Percentiles rank a stretch among this genome's conserved stretches.
Evolutionary conservation across 1,139 yeast species (phyloP).

Genomic region (Blastobotrys capitulatus): DNA sequence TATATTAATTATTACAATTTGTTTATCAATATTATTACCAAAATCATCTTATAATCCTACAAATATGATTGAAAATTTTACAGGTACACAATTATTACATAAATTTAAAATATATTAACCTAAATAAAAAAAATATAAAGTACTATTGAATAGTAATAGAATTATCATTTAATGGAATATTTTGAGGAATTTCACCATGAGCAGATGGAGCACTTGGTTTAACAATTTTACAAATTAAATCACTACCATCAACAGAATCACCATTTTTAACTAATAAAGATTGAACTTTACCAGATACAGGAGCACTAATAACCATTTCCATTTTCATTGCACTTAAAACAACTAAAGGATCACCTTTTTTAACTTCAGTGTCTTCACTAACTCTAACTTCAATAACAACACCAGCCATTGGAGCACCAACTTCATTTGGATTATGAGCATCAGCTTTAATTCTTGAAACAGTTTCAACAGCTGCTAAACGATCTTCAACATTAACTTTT

Average conservation of each 20-base stretch:
- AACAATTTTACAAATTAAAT: conserved; percentile 54
- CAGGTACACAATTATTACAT: neutral
- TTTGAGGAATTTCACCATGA: conserved; percentile 13
- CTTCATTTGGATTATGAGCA: conserved; percentile 77
- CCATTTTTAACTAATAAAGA: conserved; percentile 78
- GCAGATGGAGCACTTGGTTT: conserved; percentile 22
- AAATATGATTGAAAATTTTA: neutral
- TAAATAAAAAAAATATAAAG: neutral
- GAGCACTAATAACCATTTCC: conserved; percentile 98
- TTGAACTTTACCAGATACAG: conserved; percentile 76
- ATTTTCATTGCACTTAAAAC: conserved; percentile 98
- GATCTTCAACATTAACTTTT: conserved; percentile 88
- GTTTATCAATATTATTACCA: neutral
- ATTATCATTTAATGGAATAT: conserved; percentile 14
- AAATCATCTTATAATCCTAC: neutral
- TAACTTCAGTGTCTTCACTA: conserved; percentile 79
- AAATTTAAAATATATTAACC: neutral
- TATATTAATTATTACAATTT: neutral
- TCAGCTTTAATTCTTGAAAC: conserved; percentile 89
- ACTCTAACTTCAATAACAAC: conserved; percentile 93
- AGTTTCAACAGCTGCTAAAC: conserved; percentile 76
- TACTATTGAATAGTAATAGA: conserved; percentile 1
- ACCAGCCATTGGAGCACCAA: conserved; percentile 99
- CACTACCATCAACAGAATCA: conserved; percentile 92
- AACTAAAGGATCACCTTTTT: conserved; percentile 95